Base-by-base conservation (phyloP, 352 stramenopile genomes). In the Phytophthora boehmeriae region DNA sequence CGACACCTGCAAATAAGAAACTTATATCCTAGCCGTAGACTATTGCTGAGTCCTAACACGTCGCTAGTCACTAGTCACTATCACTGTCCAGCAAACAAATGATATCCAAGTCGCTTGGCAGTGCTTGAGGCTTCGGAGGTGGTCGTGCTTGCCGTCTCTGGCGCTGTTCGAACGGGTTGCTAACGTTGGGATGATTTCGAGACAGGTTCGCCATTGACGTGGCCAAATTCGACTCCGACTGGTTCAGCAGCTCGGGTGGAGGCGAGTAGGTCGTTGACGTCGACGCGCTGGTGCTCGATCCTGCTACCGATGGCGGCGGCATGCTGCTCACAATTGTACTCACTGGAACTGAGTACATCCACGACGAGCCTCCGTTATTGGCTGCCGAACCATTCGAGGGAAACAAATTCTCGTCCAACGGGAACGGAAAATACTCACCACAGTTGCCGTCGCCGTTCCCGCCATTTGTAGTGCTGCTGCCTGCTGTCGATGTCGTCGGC, bases 51-150 rank as follows among this genome's bases (percentile, higher is more conserved):
- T 52, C 32, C 63, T 64, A 68, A 45, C 53, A 64, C 60, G 25
- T 42, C 20, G 23, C 30, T 56, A 13, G 16, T 58, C 13, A 6
- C 36, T 86, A 85, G 48, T 89, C 83, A 59, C 83, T 92, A 59
- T 92, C 83, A 46, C 82, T 93, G 66, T 93, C 84, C 67, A 93
- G 32, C 49, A 93, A 73, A 57, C 72, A 88, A 55, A 93, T 93
- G 28, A 93, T 85, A 51, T 91, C 82, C 57, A 85, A 71, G 14
- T 73, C 53, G 27, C 68, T 75, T 17, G 66, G 63, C 54, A 66
- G 48, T 22, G 61, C 42, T 34, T 41, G 35, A 16, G 59, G 46
- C 48, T 62, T 71, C 16, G 63, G 54, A 47, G 65, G 46, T 10
- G 55, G 52, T 39, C 52, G 49, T 19, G 42, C 56, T 45, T 63